Conservation (phyloP, 202 grass and related monocot genomes). For the Elaeis oleifera region DNA sequence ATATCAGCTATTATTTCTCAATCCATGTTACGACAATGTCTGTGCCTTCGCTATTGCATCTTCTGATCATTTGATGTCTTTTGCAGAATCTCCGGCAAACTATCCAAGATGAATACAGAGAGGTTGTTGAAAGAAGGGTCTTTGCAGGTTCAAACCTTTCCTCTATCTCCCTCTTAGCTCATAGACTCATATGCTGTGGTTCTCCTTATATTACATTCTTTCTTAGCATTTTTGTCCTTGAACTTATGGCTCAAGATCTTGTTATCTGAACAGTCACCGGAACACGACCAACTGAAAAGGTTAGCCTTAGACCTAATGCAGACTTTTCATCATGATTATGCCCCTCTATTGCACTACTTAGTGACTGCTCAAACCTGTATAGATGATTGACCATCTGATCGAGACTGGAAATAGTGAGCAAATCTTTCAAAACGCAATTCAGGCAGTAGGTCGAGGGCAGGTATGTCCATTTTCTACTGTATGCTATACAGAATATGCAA, state of each 20-base stretch:
- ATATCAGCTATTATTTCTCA: neutral
- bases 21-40: too few species aligned
- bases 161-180: neutral
- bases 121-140: constrained; percentile 61
- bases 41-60: neutral
- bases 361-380: constrained; percentile 5
- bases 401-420: constrained; percentile 89
- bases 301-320: constrained; percentile 13
- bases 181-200: neutral
- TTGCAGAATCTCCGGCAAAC: constrained; percentile 65
- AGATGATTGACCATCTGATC: constrained; percentile 73
- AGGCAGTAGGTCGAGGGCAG: constrained; percentile 57
- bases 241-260: constrained; percentile 22
- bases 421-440: constrained; percentile 77
- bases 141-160: constrained; percentile 42
- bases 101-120: constrained; percentile 73
- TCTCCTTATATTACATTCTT: too few species aligned
- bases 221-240: neutral
- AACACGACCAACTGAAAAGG: constrained; percentile 50
- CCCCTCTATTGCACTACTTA: neutral
- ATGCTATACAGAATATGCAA: too few species aligned
- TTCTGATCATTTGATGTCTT: neutral
- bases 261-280: constrained; percentile 51
- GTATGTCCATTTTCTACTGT: constrained; percentile 10
- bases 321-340: neutral